Evolutionary conservation across 139 green algal genomes (phyloP).

Genomic region (Tetradesmus lagerheimii): DNA sequence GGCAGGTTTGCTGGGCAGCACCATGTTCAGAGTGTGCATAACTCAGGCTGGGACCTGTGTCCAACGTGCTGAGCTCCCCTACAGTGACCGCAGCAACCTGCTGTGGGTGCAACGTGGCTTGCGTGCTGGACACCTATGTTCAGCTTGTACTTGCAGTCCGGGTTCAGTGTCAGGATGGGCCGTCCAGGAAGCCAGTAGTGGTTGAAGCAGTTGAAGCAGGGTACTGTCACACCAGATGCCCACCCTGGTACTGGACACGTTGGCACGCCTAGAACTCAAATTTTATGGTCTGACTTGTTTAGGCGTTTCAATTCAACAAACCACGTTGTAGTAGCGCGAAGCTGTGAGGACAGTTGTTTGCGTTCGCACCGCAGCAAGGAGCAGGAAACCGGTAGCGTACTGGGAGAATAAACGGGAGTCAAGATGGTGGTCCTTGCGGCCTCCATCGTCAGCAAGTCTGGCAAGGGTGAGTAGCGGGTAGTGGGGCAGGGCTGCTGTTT

Average conservation of each 20-base stretch:
- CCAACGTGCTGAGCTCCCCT: too few species aligned
- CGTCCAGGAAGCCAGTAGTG: not conserved
- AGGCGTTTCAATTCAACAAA: not conserved
- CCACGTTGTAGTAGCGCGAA: not conserved
- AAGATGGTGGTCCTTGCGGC: conserved; percentile 95
- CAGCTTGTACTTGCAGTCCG: too few species aligned
- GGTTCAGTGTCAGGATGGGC: not conserved
- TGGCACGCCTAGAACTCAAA: not conserved
- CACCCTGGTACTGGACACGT: not conserved
- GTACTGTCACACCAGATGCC: not conserved
- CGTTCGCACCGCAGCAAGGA: not conserved
- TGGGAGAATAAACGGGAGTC: not conserved
- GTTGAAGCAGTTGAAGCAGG: conserved; percentile 3
- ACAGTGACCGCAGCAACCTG: too few species aligned
- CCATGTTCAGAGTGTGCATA: too few species aligned
- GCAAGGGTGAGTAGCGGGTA: conserved; percentile 81
- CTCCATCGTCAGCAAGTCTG: conserved; percentile 91
- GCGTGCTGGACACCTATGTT: too few species aligned
- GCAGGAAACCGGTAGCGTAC: not conserved
- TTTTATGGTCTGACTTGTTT: not conserved
- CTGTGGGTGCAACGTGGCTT: too few species aligned
- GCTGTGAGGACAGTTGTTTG: conserved; percentile 6
- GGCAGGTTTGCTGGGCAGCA: too few species aligned
- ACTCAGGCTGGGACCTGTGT: too few species aligned
- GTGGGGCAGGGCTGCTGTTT: not conserved